Base-by-base conservation (phyloP, 1,284 basidiomycete genomes). In the Paramarasmius palmivorus region DNA sequence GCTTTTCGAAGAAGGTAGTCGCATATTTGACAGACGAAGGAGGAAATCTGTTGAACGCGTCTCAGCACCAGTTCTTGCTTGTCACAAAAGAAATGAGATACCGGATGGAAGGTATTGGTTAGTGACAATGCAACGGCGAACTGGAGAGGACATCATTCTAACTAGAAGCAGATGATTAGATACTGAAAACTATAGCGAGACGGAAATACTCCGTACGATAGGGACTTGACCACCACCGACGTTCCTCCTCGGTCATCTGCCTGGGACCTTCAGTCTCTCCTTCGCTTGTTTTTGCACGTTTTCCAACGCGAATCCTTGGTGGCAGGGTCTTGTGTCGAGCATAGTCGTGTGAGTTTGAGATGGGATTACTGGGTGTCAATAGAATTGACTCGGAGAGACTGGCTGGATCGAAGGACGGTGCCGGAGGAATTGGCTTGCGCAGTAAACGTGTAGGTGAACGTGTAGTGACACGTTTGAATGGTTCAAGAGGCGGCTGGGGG, bases 211-310 rank as follows among this genome's bases (percentile, higher is more conserved):
- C 75, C 85, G 61, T 69, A 91, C 88, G 71, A 66, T 90, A 91
- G 47, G 88, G 89, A 63, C 80, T 88, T 4, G 88, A 78, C 79
- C 79, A 86, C 80, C 84, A 88, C 34, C 69, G 65, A 60, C 79
- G 73, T 69, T 91, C 89, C 57, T 82, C 69, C 37, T 65, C 60
- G 0, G 78, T 75, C 88, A 90, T 91, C 56, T 71, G 72, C 38
- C 84, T 74, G 12, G 77, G 75, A 15, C 44, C 44, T 56, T 82
- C 77, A 45, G 68, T 44, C 46, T 67, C 66, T 26, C 53, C 57
- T 40, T 58, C 56, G 41, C 50, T 57, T 40, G 62, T 36, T 41
- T 60, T 50, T 25, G 61, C 59, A 39, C 62, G 62, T 45, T 64
- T 61, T 19, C 66, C 66, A 19, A 73, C 58, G 35, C 60, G 62